phyloP scores from a whole-genome alignment of 176 grass and related monocot genomes.

The Echinochloa phyllopogon region DNA sequence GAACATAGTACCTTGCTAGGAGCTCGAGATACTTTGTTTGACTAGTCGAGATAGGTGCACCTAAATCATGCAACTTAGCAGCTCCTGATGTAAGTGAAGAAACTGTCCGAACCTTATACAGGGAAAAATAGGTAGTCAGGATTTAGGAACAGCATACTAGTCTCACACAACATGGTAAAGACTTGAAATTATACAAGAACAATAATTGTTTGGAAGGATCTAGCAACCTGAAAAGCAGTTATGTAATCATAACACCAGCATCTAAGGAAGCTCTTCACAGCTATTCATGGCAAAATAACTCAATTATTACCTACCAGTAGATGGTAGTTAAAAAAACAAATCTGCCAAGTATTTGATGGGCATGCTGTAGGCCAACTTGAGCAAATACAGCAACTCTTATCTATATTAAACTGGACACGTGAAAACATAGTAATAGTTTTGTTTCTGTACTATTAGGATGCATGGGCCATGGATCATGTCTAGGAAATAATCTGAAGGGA shows the following conservation, averaged over 20 bases:
- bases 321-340: conserved; percentile 12
- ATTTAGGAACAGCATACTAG: conserved; percentile 19
- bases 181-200: not conserved
- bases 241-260: conserved; percentile 25
- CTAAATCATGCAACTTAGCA: conserved; percentile 50
- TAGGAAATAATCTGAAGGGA: not conserved
- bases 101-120: conserved; percentile 50
- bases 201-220: conserved; percentile 26
- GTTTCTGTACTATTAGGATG: conserved; percentile 23
- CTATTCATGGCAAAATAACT: conserved; percentile 21
- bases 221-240: conserved; percentile 26
- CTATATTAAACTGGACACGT: conserved; percentile 15
- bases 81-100: conserved; percentile 44
- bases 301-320: not conserved
- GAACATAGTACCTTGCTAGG: conserved; percentile 82
- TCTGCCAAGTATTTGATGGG: conserved; percentile 11
- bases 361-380: conserved; percentile 24
- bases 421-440: conserved; percentile 32
- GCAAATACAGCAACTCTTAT: conserved; percentile 20
- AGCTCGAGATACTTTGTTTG: conserved; percentile 87
- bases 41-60: conserved; percentile 53
- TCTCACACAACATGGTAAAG: not conserved
- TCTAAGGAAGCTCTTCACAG: conserved; percentile 5
- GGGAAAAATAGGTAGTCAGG: conserved; percentile 34
- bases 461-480: conserved; percentile 10